Evolutionary conservation across 2,329 filamentous ascomycete species (phyloP).

Genomic region (Madurella mycetomatis): DNA sequence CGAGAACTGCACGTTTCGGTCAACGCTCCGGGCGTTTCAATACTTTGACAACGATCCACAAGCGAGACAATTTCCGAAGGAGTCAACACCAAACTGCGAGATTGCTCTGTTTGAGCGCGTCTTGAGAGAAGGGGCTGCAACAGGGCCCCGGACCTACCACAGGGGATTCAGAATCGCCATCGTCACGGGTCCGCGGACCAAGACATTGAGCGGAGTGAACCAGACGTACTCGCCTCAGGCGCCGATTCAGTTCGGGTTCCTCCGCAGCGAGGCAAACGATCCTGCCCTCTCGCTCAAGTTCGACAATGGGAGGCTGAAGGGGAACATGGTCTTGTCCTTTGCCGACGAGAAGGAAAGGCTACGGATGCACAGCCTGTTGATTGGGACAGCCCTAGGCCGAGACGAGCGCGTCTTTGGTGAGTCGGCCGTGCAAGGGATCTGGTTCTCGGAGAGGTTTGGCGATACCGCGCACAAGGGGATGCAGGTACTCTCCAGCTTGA

Average conservation of each 20-base stretch:
- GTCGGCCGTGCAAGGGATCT: conserved; percentile 60
- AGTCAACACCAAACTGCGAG: conserved; percentile 66
- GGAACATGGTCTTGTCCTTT: conserved; percentile 75
- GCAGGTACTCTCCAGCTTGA: conserved; percentile 45
- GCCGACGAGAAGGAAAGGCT: conserved; percentile 66
- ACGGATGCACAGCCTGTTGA: conserved; percentile 66
- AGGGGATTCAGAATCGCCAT: conserved; percentile 75
- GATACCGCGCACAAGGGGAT: conserved; percentile 44
- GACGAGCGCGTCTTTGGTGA: conserved; percentile 70
- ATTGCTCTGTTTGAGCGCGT: conserved; percentile 71
- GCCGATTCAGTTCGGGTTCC: conserved; percentile 73
- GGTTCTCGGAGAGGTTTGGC: conserved; percentile 52
- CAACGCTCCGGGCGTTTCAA: conserved; percentile 68
- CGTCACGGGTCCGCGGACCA: conserved; percentile 70
- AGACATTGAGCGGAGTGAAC: conserved; percentile 71
- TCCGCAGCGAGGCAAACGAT: conserved; percentile 65
- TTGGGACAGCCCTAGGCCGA: conserved; percentile 63
- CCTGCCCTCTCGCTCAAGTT: conserved; percentile 69
- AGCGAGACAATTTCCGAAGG: conserved; percentile 68
- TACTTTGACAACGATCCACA: conserved; percentile 73
- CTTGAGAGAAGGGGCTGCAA: conserved; percentile 64
- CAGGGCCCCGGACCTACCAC: conserved; percentile 68
- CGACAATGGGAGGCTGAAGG: conserved; percentile 59
- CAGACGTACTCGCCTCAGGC: conserved; percentile 61
- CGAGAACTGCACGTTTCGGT: conserved; percentile 66